Evolutionary conservation across 805 yeast genomes (phyloP), one percentile per base, ranked within the genome.

Genomic region (Kazachstania bromeliacearum): DNA sequence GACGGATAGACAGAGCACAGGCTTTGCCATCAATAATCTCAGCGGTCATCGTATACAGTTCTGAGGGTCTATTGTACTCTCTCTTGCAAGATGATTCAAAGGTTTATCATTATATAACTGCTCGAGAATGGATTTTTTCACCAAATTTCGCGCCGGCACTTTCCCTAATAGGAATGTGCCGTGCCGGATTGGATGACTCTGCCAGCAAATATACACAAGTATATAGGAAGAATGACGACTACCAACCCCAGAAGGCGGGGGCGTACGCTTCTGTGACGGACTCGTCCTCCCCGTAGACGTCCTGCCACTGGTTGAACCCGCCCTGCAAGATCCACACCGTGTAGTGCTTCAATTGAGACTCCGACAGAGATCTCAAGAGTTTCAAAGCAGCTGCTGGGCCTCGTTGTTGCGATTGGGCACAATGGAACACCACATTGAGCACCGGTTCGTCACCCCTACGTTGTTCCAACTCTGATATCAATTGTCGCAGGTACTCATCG

Each of bases 291-390:
- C 96, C 95, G 51, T 79, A 88, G 5, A 62, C 53, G 34, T 67
- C 64, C 45, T 84, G 95, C 97, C 97, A 89, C 36, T 68, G 68
- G 27, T 71, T 73, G 57, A 89, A 92, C 0, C 98, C 97, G 4
- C 95, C 96, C 41, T 70, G 60, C 24, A 92, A 62, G 2, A 89
- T 79, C 68, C 76, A 80, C 2, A 89, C 75, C 22, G 69, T 62
- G 39, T 75, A 67, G 5, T 45, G 50, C 5, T 57, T 50, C 55
- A 39, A 35, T 4, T 55, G 47, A 3, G 44, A 53, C 3, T 51
- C 57, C 5, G 43, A 37, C 20, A 57, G 29, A n/a, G 34, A 21
- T 39, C 75, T 44, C 31, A 60, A 44, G 48, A 81, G 80, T 47
- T 64, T 66, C 59, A 77, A 61, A 0, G 96, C 87, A 3, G 95